These are phyloP conservation scores for Choricystis sp. DNA, from an alignment of 139 green algal genomes.

Conservation along the genomic window DNA sequence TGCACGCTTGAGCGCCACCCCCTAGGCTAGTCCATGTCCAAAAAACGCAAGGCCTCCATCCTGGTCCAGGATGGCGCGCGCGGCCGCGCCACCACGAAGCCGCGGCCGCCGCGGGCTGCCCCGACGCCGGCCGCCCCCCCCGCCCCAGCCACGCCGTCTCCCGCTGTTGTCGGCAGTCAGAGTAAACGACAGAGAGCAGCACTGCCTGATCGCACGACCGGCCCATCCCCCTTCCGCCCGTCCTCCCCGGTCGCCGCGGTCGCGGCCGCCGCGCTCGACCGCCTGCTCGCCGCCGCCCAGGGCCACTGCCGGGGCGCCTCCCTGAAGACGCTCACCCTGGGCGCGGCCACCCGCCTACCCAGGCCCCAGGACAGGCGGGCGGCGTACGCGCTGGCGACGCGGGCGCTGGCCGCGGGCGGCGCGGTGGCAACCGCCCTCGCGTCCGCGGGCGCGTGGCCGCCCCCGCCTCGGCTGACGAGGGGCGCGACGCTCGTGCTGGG, in stretches of 20 bases:
- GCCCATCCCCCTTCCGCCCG: slow-evolving; percentile 24
- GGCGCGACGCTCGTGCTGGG: slow-evolving; percentile 29
- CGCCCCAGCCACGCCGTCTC: no score
- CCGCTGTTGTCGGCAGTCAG: no score
- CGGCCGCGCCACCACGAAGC: no score
- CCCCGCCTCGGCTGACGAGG: slow-evolving; percentile 8
- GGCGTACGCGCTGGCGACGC: slow-evolving; percentile 68
- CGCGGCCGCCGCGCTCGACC: slow-evolving; percentile 24
- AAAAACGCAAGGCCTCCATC: no score
- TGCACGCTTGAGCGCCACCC: no score
- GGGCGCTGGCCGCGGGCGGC: slow-evolving; percentile 58
- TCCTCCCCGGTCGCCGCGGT: slow-evolving; percentile 32
- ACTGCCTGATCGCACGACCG: no score
- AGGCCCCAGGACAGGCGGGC: slow-evolving; percentile 12
- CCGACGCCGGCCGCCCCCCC: no score
- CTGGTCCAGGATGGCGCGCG: no score
- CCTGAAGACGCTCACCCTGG: slow-evolving; percentile 64
- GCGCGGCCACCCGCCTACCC: slow-evolving; percentile 21
- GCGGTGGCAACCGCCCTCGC: slow-evolving; percentile 40
- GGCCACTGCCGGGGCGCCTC: slow-evolving; percentile 11
- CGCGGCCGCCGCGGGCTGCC: no score
- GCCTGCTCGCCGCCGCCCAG: slow-evolving; percentile 22
- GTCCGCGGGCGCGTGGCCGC: slow-evolving; percentile 17
- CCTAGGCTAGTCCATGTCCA: no score
- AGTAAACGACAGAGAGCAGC: no score